Base-by-base conservation (phyloP, 2,329 filamentous ascomycete species). In the Gaeumannomyces tritici region DNA sequence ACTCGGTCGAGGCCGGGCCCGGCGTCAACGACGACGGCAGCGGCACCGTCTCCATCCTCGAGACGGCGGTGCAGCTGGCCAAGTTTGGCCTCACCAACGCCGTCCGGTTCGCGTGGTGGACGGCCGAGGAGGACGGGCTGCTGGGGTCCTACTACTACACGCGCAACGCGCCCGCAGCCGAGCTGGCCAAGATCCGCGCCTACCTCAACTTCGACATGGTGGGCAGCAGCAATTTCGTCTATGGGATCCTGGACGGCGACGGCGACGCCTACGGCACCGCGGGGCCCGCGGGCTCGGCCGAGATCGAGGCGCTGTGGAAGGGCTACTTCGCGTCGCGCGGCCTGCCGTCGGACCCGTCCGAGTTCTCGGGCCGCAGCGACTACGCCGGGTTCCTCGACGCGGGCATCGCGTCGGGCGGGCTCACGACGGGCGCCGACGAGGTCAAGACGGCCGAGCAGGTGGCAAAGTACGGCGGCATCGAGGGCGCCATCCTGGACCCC, bases 21-120 rank as follows among this genome's bases (percentile, higher is more conserved):
- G 85, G 85, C 7, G 86, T 89, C 74, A 89, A 88, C 70, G 86
- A 88, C 70, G 81, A 89, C 67, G 86, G 85, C 59, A 83, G 79
- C 18, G 85, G 85, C 24, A 79, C 79, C 2, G 80, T 86, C 65
- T 80, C 79, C 28, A 76, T 86, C 60, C 76, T 88, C 11, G 83
- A 84, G 61, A 76, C 86, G 33, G 85, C 85, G 12, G 79, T 80
- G 29, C 79, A 80, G n/a, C 77, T 88, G 35, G 79, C 81, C n/a
- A 84, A 84, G 71, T 81, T 88, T 66, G 76, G 79, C 7, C 62
- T 79, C 62, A 71, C 85, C 64, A 79, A 83, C 65, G 75, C 77
- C 15, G 76, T 80, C 55, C 81, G 85, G 63, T 87, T 88, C 72
- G 79, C 75, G 62, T 89, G 83, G 77, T 89, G 85, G 84, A 81